A percentile compares a stretch with the other conserved stretches of the same genome.
phyloP scores from a whole-genome alignment of 179 eudicot species.

The Camellia oleifera region DNA sequence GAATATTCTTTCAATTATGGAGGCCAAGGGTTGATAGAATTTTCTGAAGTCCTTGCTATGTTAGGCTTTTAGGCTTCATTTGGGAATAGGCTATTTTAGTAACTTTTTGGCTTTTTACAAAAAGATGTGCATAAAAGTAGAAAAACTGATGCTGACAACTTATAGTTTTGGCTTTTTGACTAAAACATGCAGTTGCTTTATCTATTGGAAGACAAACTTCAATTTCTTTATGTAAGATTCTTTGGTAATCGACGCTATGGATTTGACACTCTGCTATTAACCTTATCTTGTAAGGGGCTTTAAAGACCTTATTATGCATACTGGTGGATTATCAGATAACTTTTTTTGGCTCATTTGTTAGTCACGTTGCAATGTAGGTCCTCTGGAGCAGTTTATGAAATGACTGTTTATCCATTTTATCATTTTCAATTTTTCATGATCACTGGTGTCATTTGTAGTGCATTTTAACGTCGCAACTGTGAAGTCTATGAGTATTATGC shows the following conservation, averaged over 20 bases:
- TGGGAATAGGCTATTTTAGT: no score
- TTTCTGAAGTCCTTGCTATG: no score
- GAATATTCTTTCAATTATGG: no score
- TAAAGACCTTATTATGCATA: neutral
- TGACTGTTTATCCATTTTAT: slow-evolving; percentile 1
- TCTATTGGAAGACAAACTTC: neutral
- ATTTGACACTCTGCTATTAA: neutral
- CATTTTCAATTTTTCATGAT: slow-evolving; percentile 1
- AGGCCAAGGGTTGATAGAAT: no score
- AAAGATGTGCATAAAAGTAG: neutral
- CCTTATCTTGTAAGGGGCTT: neutral
- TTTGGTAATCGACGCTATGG: neutral
- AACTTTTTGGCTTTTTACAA: neutral
- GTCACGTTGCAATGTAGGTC: neutral
- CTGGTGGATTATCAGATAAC: neutral
- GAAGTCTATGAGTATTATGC: neutral
- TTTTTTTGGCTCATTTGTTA: neutral
- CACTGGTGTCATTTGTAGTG: neutral
- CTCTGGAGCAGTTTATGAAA: neutral
- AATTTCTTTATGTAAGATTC: neutral
- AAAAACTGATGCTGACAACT: neutral
- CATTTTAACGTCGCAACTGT: neutral
- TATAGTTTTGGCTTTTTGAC: neutral
- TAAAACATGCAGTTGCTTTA: no score
- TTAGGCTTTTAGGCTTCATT: no score